Base-by-base conservation (phyloP, 2,329 filamentous ascomycete species). In the Diaporthe velutina region DNA sequence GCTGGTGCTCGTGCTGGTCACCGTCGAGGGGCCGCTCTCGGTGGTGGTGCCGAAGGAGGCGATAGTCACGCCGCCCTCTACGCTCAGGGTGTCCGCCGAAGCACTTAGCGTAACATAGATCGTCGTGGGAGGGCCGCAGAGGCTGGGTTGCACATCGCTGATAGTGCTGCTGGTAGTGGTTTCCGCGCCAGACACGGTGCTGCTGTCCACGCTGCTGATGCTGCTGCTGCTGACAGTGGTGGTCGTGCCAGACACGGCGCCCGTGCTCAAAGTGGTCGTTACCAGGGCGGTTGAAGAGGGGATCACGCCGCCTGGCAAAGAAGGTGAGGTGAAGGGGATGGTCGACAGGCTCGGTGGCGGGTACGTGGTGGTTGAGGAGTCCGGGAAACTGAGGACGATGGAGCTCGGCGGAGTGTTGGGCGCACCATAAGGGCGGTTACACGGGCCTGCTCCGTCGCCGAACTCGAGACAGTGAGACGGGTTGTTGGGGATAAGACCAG, bases 381-480 rank as follows among this genome's bases (percentile, higher is more conserved):
- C 38, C n/a, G n/a, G n/a, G n/a, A 75, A 60, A n/a, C 74, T 71
- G 52, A 72, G 19, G 48, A 55, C 13, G 22, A 71, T 38, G n/a
- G 73, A 73, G 22, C 52, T 52, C 6, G 74, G 74, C 10, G 71
- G 73, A 35, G 54, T 55, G 60, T 75, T 76, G 28, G 75, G 75
- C 10, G 55, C 38, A 52, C 75, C 75, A 48, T 76, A 76, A 25
- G 75, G 73, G 33, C 75, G 68, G 8, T 66, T 45, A n/a, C 75
- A 76, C 22, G 75, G 75, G n/a, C 75, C 75, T 3, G 61, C 61
- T 22, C 73, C 73, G 40, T 76, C 75, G 9, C 75, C 75, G 38
- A 40, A 76, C 68, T 76, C 75, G 35, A 70, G 68, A 42, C 75
- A 76, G 54, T 66, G 40, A 7, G 57, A 9, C 50, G 55, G 55